Percentiles rank a stretch among this genome's conserved stretches.
phyloP scores from a whole-genome alignment of 768 basidiomycete genomes.

The Mycena galopus region DNA sequence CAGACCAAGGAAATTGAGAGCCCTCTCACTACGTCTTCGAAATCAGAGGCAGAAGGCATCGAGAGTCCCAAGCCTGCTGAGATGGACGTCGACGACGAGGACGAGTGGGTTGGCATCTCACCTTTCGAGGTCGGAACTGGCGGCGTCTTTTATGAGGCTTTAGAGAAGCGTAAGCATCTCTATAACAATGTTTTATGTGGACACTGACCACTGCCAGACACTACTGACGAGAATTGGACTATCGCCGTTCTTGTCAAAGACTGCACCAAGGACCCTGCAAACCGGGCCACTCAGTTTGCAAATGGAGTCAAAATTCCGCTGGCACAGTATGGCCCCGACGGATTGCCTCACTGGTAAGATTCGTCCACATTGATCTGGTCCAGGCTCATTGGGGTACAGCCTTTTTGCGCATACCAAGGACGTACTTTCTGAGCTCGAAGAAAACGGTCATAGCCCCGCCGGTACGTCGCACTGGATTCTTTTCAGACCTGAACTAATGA shows the following conservation, averaged over 20 bases:
- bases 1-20: background rate
- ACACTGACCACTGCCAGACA: background rate
- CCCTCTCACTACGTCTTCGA: background rate
- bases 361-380: too few relatives aligned
- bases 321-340: too few relatives aligned
- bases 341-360: too few relatives aligned
- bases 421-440: background rate
- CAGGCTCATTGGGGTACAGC: too few relatives aligned
- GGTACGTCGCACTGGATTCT: background rate
- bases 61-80: too few relatives aligned
- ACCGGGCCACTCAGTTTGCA: background rate
- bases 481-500: background rate
- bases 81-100: background rate
- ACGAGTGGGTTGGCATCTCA: background rate
- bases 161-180: background rate
- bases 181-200: background rate
- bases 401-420: too few relatives aligned
- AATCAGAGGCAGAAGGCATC: background rate
- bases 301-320: background rate
- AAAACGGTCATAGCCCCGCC: background rate
- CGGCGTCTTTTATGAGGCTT: background rate
- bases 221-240: background rate
- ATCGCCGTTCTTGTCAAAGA: background rate
- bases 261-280: background rate
- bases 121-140: background rate